A percentile compares a stretch with the other conserved stretches of the same genome.
Conservation (phyloP, 805 yeast species). For the Ogataea ganodermae region DNA sequence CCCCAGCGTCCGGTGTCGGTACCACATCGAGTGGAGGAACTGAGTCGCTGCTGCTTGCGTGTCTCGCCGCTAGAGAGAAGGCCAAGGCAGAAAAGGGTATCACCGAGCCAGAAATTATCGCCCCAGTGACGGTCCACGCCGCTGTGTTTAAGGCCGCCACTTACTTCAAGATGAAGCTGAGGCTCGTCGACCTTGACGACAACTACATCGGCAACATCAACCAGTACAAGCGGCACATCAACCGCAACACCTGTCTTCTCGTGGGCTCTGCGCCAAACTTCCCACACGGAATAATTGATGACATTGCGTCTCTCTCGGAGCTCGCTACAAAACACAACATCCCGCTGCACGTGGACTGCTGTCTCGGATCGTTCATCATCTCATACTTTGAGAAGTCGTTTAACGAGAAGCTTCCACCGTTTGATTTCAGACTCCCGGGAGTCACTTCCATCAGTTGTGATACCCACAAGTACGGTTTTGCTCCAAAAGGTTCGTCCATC, state of each 20-base stretch:
- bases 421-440: conserved; percentile 85
- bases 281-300: conserved; percentile 95
- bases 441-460: conserved; percentile 99
- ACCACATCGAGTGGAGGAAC: conserved; percentile 94
- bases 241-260: conserved; percentile 75
- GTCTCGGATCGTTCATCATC: conserved; percentile 89
- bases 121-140: conserved; percentile 91
- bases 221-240: conserved; percentile 66
- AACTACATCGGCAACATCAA: conserved; percentile 67
- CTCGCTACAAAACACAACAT: conserved; percentile 67
- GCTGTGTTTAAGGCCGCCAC: conserved; percentile 92
- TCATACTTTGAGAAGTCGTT: conserved; percentile 68
- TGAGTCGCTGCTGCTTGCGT: conserved; percentile 83
- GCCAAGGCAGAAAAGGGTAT: conserved; percentile 62
- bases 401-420: conserved; percentile 44
- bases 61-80: conserved; percentile 83
- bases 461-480: conserved; percentile 98
- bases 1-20: conserved; percentile 74
- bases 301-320: conserved; percentile 69
- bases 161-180: conserved; percentile 84
- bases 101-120: conserved; percentile 78
- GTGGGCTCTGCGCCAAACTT: conserved; percentile 96
- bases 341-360: conserved; percentile 94
- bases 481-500: conserved; percentile 94
- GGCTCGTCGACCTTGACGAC: conserved; percentile 72